phyloP scores from a whole-genome alignment of 2,329 filamentous ascomycete genomes.

The Alternaria incomplexa region DNA sequence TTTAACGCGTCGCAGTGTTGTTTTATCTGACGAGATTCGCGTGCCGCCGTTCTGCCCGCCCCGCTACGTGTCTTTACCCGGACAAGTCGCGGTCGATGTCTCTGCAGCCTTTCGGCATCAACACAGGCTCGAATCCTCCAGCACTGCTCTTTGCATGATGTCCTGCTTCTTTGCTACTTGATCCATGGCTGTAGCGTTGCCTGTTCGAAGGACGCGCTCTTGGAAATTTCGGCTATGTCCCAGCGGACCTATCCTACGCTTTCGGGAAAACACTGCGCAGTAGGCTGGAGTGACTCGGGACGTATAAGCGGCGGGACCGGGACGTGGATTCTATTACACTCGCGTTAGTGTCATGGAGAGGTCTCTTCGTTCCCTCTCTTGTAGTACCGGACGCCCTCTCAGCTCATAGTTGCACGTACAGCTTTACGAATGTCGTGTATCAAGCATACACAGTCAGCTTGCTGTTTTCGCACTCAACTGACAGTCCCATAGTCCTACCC shows the following conservation, averaged over 20 bases:
- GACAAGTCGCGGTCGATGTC: not conserved
- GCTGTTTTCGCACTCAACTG: not conserved
- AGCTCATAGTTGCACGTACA: not conserved
- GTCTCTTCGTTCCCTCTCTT: not conserved
- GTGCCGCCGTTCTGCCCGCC: not conserved
- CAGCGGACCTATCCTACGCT: not conserved
- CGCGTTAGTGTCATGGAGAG: not conserved
- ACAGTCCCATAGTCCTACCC: not conserved
- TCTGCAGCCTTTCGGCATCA: not conserved
- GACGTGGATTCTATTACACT: not conserved
- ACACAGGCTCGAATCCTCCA: not conserved
- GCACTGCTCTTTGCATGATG: not conserved
- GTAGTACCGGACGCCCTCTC: not conserved
- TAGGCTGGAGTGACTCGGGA: not conserved
- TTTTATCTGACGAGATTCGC: not conserved
- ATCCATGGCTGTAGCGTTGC: not conserved
- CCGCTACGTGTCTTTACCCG: constrained; percentile 14
- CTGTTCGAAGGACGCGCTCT: not conserved
- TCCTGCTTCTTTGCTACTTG: not conserved
- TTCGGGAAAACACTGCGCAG: not conserved
- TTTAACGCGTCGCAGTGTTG: not conserved
- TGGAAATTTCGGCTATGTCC: not conserved
- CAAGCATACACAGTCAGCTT: not conserved
- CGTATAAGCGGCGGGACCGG: not conserved
- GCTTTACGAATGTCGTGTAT: not conserved